Percentiles rank a stretch among this genome's conserved stretches.
Conservation (phyloP, 2,329 filamentous ascomycete species). For the Lecanicillium sp. region DNA sequence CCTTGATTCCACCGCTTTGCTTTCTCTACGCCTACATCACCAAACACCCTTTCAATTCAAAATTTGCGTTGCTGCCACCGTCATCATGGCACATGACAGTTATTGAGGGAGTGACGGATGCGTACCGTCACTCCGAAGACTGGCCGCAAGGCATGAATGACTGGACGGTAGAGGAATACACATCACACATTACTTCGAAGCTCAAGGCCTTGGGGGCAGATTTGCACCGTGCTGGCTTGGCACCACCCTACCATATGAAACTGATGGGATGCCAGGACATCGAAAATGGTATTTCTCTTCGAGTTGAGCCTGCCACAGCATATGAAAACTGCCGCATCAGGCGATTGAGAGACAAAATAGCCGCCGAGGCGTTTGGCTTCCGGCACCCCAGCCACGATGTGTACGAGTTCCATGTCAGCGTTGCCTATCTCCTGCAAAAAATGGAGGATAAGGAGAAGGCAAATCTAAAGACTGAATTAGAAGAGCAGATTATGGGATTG, state of each 20-base stretch:
- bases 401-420: neutral
- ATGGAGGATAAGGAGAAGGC: neutral
- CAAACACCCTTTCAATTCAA: neutral
- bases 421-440: neutral
- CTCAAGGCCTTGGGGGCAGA: neutral
- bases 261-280: neutral
- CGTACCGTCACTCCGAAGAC: neutral
- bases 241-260: neutral
- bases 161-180: neutral
- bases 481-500: neutral
- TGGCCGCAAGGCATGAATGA: neutral
- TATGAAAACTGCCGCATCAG: neutral
- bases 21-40: neutral
- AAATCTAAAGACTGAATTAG: neutral
- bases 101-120: neutral
- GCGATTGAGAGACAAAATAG: neutral
- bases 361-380: neutral
- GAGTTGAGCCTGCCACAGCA: neutral
- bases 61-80: neutral
- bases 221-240: neutral
- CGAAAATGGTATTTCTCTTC: neutral
- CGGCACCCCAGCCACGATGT: neutral
- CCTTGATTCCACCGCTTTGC: neutral
- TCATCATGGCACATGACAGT: conserved; percentile 1
- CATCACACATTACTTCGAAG: neutral